phyloP scores from a whole-genome alignment of 306 rosid species.

The Begonia fuchsioides region DNA sequence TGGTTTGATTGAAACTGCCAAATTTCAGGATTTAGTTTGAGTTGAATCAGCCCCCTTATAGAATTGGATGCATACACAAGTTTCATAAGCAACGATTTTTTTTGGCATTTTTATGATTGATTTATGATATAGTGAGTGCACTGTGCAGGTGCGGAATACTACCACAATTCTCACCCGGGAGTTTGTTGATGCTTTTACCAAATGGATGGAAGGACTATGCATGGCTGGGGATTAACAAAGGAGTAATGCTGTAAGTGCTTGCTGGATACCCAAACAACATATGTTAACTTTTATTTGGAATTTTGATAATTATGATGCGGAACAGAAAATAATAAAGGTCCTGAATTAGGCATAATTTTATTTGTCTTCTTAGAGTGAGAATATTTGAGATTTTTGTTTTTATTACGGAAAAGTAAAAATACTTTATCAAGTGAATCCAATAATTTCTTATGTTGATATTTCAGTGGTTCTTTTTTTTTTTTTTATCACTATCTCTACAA shows the following conservation, averaged over 20 bases:
- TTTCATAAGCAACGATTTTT: conserved; percentile 7
- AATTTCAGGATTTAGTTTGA: background rate
- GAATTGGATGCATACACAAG: background rate
- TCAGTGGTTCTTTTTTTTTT: no score
- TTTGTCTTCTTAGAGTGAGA: no score
- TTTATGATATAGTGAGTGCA: conserved; percentile 33
- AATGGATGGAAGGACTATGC: conserved; percentile 99
- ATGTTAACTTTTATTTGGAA: conserved; percentile 10
- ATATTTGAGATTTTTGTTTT: background rate
- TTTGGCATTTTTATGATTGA: conserved; percentile 20
- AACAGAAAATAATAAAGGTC: no score
- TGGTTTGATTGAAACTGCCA: background rate
- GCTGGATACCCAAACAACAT: conserved; percentile 1
- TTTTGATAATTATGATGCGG: background rate
- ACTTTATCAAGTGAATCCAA: no score
- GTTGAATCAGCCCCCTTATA: background rate
- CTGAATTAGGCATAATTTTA: no score
- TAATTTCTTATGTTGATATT: no score
- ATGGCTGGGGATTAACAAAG: conserved; percentile 96
- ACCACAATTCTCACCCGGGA: conserved; percentile 86
- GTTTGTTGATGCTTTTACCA: conserved; percentile 81
- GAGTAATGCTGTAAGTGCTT: conserved; percentile 62
- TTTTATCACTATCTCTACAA: no score
- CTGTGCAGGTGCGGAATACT: conserved; percentile 88
- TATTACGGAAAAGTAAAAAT: background rate